Base-by-base conservation (phyloP, 2,329 filamentous ascomycete genomes). In the Aschersonia sp. region DNA sequence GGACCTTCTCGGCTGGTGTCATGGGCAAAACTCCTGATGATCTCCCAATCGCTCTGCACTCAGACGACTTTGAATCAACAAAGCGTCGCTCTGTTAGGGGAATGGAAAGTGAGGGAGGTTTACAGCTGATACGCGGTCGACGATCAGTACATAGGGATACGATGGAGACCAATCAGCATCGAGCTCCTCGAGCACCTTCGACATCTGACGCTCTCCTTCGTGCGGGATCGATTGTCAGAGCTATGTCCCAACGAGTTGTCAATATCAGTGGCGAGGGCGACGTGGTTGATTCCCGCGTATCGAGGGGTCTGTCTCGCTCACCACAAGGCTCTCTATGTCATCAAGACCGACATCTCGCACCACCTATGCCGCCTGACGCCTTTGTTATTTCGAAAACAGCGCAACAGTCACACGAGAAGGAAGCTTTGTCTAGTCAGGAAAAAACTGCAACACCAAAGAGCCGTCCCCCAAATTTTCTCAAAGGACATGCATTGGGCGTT, bases 171-270 rank as follows among this genome's bases (percentile, higher is more conserved):
- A 68, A 65, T 22, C 71, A 71, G 30, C 63, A 67, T 50, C 69
- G 72, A 46, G 68, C 74, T 43, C 83, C 83, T 42, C 70, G 81
- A 40, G 79, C 82, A 2, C 70, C 77, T 2, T 81, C 81, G 14
- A 73, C 76, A 7, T 73, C 78, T 9, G 76, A 76, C 30, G 82
- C 84, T 14, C 63, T 89, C 46, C 77, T 75, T 30, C 73, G 79
- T 55, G 84, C 85, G 51, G 78, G 84, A 43, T 86, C 84, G 7
- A 86, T 88, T 56, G 78, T 89, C 64, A 78, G 84, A 54, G 79
- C 79, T 52, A 94, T 98, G 80, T 97, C 94, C 33, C 89, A 96
- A 68, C 87, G 92, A 69, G 89, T 98, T 48, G 92, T 98, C 59
- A 97, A 97, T 60, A 78, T 98, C 57, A 95, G 88, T 65, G 94